Percentiles rank a stretch among this genome's conserved stretches.
Conservation (phyloP, 768 basidiomycete species). For the Phaeolepiota aurea region DNA sequence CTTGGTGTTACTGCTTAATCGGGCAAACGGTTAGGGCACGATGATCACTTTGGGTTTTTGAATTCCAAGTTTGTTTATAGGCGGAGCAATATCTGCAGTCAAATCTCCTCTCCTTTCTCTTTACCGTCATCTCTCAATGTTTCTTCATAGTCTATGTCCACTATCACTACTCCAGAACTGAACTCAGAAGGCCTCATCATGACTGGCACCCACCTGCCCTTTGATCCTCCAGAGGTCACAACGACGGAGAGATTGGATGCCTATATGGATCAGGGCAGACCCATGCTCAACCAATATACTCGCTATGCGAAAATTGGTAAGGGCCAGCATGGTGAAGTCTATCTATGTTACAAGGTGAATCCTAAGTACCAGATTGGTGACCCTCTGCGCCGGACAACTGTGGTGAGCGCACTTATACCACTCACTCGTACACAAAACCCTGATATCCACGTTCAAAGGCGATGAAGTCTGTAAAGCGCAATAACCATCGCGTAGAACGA, state of each 20-base stretch:
- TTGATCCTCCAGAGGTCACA: conserved; percentile 36
- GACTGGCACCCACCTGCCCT: too few relatives aligned
- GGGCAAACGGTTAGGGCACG: too few relatives aligned
- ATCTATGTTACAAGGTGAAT: conserved; percentile 45
- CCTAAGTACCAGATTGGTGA: conserved; percentile 33
- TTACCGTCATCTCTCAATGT: conserved; percentile 17
- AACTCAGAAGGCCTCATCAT: too few relatives aligned
- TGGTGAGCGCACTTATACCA: conserved; percentile 21
- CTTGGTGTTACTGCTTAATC: not conserved
- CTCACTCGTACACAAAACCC: not conserved
- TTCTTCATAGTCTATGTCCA: conserved; percentile 3
- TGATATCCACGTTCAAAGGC: conserved; percentile 34
- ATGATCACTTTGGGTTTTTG: too few relatives aligned
- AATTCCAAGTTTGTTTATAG: too few relatives aligned
- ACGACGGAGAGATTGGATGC: conserved; percentile 39
- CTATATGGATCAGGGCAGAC: conserved; percentile 21
- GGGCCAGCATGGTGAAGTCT: conserved; percentile 90
- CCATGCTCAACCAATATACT: conserved; percentile 81
- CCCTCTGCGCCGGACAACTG: conserved; percentile 33
- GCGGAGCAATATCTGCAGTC: not conserved
- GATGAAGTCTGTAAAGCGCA: conserved; percentile 70
- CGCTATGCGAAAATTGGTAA: conserved; percentile 70
- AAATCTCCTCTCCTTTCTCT: conserved; percentile 11
- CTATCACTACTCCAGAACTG: too few relatives aligned
- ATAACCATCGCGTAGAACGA: conserved; percentile 55